Evolutionary conservation across 352 stramenopile genomes (phyloP).

Genomic region (Saprolegnia parasitica): DNA sequence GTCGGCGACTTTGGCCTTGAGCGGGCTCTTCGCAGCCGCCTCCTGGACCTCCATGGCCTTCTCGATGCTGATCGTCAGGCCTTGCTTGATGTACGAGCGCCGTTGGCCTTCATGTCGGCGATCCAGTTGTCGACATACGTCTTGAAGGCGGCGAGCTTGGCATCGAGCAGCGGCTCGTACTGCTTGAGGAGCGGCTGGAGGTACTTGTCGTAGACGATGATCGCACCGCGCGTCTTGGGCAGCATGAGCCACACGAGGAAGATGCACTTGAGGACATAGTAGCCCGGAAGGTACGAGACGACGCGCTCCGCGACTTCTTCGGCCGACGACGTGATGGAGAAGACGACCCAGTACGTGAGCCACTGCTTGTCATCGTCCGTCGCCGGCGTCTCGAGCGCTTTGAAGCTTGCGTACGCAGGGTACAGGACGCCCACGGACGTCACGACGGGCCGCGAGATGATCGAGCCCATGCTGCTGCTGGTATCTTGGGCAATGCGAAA

Average conservation of each 20-base stretch:
- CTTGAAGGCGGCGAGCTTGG: slow-evolving; percentile 52
- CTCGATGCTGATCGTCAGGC: slow-evolving; percentile 20
- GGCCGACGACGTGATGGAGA: slow-evolving; percentile 90
- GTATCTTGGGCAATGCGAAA: not conserved
- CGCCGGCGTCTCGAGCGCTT: slow-evolving; percentile 53
- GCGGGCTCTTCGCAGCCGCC: slow-evolving; percentile 14
- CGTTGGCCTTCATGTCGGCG: slow-evolving; percentile 43
- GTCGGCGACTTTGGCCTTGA: slow-evolving; percentile 19
- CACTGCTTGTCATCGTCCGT: slow-evolving; percentile 67
- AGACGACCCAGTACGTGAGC: slow-evolving; percentile 97
- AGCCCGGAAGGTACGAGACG: slow-evolving; percentile 86
- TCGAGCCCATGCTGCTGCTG: slow-evolving; percentile 15
- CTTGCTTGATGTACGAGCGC: slow-evolving; percentile 30
- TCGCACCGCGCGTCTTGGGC: slow-evolving; percentile 79
- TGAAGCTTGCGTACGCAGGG: slow-evolving; percentile 63
- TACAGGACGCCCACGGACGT: slow-evolving; percentile 43
- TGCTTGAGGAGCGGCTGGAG: slow-evolving; percentile 60
- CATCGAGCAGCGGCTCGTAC: slow-evolving; percentile 65
- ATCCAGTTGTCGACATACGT: slow-evolving; percentile 43
- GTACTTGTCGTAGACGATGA: slow-evolving; percentile 58
- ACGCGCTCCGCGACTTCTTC: slow-evolving; percentile 63
- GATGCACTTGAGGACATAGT: slow-evolving; percentile 92
- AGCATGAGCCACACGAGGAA: slow-evolving; percentile 96
- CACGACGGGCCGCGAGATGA: slow-evolving; percentile 26
- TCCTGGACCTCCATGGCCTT: slow-evolving; percentile 23